Conservation (phyloP, 2,329 filamentous ascomycete species). For the Sclerotinia subarctica region DNA sequence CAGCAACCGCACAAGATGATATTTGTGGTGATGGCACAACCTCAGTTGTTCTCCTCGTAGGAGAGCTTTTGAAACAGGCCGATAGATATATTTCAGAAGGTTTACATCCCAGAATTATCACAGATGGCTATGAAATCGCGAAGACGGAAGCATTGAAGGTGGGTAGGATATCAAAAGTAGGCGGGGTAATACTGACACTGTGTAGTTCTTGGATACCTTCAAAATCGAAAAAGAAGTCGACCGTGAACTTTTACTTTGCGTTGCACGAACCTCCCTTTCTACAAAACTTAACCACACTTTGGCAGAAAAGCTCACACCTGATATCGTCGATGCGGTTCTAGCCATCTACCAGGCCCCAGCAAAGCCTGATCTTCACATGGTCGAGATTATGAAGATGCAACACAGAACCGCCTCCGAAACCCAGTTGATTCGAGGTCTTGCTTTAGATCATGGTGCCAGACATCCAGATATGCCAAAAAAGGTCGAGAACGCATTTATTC, state of each 20-base stretch:
- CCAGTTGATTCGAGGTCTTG: slow-evolving; percentile 88
- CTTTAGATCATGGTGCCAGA: slow-evolving; percentile 89
- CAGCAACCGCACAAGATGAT: slow-evolving; percentile 95
- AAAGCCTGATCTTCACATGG: slow-evolving; percentile 97
- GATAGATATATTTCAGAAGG: slow-evolving; percentile 95
- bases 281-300: slow-evolving; percentile 91
- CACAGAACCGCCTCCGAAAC: slow-evolving; percentile 95
- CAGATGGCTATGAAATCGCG: slow-evolving; percentile 94
- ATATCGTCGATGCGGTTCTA: slow-evolving; percentile 94
- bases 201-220: slow-evolving; percentile 86
- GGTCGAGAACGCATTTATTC: slow-evolving; percentile 90
- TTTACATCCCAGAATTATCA: slow-evolving; percentile 94
- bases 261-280: slow-evolving; percentile 88
- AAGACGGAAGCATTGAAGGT: slow-evolving; percentile 91
- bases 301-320: slow-evolving; percentile 86
- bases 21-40: slow-evolving; percentile 98
- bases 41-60: slow-evolving; percentile 89
- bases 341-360: slow-evolving; percentile 85
- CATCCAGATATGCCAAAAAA: slow-evolving; percentile 98
- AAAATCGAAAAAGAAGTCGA: slow-evolving; percentile 87
- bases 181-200: slow-evolving; percentile 23
- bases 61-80: slow-evolving; percentile 96
- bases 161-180: slow-evolving; percentile 8
- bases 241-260: slow-evolving; percentile 86
- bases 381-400: slow-evolving; percentile 99